Evolutionary conservation across 2,329 filamentous ascomycete species (phyloP).

Genomic region (Colletotrichum tamarilloi): DNA sequence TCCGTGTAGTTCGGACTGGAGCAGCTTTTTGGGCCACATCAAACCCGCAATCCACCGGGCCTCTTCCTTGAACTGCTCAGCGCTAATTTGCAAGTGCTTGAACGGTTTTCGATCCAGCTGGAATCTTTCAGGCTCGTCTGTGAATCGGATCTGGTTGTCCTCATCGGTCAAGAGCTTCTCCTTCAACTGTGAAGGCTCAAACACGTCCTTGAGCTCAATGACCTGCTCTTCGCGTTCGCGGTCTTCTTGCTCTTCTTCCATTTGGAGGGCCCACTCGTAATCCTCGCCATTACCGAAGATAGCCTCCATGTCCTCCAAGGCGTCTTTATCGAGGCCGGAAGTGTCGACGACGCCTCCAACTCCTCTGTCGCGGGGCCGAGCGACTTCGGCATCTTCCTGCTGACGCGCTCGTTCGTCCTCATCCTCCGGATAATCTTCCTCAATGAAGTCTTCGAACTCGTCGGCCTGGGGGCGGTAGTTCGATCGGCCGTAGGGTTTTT

Average conservation of each 20-base stretch:
- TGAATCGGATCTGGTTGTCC: slow-evolving; percentile 89
- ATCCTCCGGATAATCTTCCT: slow-evolving; percentile 92
- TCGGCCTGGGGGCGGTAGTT: slow-evolving; percentile 73
- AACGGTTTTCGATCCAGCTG: slow-evolving; percentile 92
- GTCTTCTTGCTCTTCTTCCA: slow-evolving; percentile 88
- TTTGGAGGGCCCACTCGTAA: slow-evolving; percentile 92
- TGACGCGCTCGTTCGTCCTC: slow-evolving; percentile 81
- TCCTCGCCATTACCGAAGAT: slow-evolving; percentile 95
- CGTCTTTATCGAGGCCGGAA: slow-evolving; percentile 88
- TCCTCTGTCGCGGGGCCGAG: slow-evolving; percentile 79
- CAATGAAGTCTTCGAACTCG: slow-evolving; percentile 96
- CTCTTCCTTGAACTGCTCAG: slow-evolving; percentile 91
- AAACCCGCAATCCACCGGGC: slow-evolving; percentile 91
- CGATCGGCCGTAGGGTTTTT: slow-evolving; percentile 61
- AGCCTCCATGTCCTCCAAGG: slow-evolving; percentile 91
- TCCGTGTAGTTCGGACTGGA: slow-evolving; percentile 77
- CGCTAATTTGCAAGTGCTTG: slow-evolving; percentile 81
- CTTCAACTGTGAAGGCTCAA: slow-evolving; percentile 93
- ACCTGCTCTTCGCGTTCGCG: slow-evolving; percentile 83
- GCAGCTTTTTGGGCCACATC: slow-evolving; percentile 87
- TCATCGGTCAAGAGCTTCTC: slow-evolving; percentile 97
- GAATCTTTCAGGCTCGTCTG: slow-evolving; percentile 93
- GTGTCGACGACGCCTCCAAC: slow-evolving; percentile 79
- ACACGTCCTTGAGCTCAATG: slow-evolving; percentile 96
- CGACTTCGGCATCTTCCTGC: slow-evolving; percentile 89